Evolutionary conservation across 768 basidiomycete species (phyloP).

Genomic region (Auricularia cornea): DNA sequence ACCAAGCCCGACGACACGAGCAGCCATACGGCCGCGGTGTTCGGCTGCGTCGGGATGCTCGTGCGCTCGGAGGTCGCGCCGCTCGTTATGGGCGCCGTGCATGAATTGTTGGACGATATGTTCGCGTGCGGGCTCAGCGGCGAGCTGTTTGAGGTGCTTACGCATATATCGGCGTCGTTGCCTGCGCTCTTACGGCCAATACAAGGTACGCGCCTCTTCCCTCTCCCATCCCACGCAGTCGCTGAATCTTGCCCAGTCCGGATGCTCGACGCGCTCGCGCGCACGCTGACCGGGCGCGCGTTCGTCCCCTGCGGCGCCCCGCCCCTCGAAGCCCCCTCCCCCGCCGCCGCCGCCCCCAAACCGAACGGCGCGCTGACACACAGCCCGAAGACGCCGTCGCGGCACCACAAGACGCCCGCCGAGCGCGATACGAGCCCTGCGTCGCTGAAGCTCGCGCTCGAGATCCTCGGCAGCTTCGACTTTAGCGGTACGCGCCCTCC

Average conservation of each 20-base stretch:
- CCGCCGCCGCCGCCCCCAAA: neutral
- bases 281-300: constrained; percentile 70
- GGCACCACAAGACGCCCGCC: neutral
- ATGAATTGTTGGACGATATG: constrained; percentile 96
- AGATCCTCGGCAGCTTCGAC: constrained; percentile 84
- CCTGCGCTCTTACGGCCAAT: constrained; percentile 86
- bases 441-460: constrained; percentile 75
- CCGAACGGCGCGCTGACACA: neutral
- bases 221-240: neutral
- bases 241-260: constrained; percentile 48
- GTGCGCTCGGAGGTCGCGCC: constrained; percentile 84
- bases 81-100: constrained; percentile 88
- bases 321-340: neutral
- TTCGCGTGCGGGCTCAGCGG: constrained; percentile 90
- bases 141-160: constrained; percentile 63
- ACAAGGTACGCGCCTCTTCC: constrained; percentile 39
- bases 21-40: constrained; percentile 53
- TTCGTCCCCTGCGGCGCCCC: constrained; percentile 90
- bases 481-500: constrained; percentile 41
- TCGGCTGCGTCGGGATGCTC: constrained; percentile 95
- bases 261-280: constrained; percentile 74
- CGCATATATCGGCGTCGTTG: constrained; percentile 81
- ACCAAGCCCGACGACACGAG: neutral
- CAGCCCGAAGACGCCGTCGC: neutral
- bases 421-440: constrained; percentile 1